Evolutionary conservation across 176 grass and related monocot species (phyloP), one percentile per base, ranked within the genome.

Genomic region (Eremochloa ophiuroides): DNA sequence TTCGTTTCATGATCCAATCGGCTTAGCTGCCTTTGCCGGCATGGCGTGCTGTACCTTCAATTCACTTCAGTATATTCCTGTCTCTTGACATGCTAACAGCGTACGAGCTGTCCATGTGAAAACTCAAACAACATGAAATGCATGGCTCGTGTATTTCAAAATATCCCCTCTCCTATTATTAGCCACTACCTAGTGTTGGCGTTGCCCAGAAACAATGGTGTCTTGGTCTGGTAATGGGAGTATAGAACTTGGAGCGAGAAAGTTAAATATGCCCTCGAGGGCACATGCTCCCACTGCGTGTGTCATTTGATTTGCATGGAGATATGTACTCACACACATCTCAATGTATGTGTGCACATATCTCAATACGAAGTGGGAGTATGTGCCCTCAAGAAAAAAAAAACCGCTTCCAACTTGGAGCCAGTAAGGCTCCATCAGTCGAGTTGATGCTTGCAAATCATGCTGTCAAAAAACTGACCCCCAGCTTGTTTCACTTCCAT

Each of bases 401-500:
- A n/a, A n/a, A n/a, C n/a, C n/a, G n/a, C n/a, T n/a, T n/a, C n/a
- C n/a, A n/a, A n/a, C n/a, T n/a, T n/a, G n/a, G n/a, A n/a, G n/a
- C n/a, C n/a, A n/a, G n/a, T n/a, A n/a, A n/a, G n/a, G n/a, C n/a
- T 35, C 66, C 26, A 65, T 16, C 62, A 50, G 18, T 62, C 53
- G 62, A 69, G 8, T 4, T 14, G 43, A 26, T 25, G 55, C 5
- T 60, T 60, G 56, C 47, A 10, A 84, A 66, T 75, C 47, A 69
- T 69, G 82, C 39, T 62, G 69, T 34, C 39, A 69, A 63, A 53
- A 71, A 76, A 34, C 5, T 41, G 53, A 5, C 31, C 31, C 40
- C 34, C 20, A 58, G 77, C 64, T 82, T 46, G 11, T 81, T 77
- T 89, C 82, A 76, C 77, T 71, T 89, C 34, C 62, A 27, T 89